A percentile compares a stretch with the other conserved stretches of the same genome.
phyloP scores from a whole-genome alignment of 345 rosid species.

The Syzygium aqueum region DNA sequence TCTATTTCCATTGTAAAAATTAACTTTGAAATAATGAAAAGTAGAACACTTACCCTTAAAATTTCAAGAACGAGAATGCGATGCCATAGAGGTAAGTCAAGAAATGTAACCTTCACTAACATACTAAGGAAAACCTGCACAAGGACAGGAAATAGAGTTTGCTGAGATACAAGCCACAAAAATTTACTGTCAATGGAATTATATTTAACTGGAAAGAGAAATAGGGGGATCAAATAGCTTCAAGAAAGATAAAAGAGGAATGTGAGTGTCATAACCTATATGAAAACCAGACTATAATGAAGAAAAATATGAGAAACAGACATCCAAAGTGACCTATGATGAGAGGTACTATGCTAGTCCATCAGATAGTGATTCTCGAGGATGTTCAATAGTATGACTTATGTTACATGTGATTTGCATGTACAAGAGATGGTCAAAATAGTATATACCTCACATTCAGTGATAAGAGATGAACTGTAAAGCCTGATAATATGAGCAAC shows the following conservation, averaged over 20 bases:
- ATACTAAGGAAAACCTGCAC: constrained; percentile 94
- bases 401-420: background rate
- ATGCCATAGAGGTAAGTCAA: constrained; percentile 97
- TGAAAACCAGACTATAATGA: background rate
- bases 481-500: constrained; percentile 92
- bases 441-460: constrained; percentile 82
- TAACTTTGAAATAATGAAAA: background rate
- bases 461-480: constrained; percentile 83
- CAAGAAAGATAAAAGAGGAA: background rate
- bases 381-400: background rate
- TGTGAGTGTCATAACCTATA: background rate
- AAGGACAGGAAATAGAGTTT: background rate
- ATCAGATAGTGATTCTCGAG: background rate
- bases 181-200: background rate
- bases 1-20: background rate
- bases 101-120: constrained; percentile 84
- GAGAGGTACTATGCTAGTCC: background rate
- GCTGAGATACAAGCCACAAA: background rate
- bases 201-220: background rate
- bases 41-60: constrained; percentile 58
- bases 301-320: background rate
- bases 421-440: background rate
- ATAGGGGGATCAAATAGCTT: background rate
- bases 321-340: background rate
- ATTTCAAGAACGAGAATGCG: constrained; percentile 99